Base-by-base conservation (phyloP, 441 rosid genomes). In the Biscutella laevigata region DNA sequence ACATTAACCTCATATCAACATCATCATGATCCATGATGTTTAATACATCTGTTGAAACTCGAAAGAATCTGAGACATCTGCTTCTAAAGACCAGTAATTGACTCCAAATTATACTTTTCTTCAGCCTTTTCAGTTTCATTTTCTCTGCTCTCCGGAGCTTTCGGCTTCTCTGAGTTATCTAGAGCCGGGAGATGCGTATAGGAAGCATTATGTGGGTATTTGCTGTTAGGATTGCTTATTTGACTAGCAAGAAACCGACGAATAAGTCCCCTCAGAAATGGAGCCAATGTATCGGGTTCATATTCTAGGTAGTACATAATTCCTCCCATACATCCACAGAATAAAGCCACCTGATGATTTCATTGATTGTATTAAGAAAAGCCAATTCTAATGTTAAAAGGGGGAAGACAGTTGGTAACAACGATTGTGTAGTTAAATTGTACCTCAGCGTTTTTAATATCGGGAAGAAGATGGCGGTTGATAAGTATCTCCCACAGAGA, bases 321-420 rank as follows among this genome's bases (percentile, higher is more conserved):
- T 71, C 95, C 99, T 71, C 99, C 99, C 95, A 92, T 92, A 71
- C 96, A 92, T 14, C 83, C 90, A 72, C 95, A 86, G 58, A 88
- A 92, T 47, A 92, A 56, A 19, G 90, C 94, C 50, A 92, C 99
- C 99, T n/a, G n/a, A n/a, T 92, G 88, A 9, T 69, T 35, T 10
- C 44, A 30, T 53, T 19, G 2, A 27, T 66, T 36, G 29, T 2
- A 28, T 7, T n/a, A n/a, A 12, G 15, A 12, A 7, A 21, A 21
- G 15, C 43, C 39, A 38, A 7, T n/a, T 45, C 27, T 14, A 36
- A 1, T 36, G 15, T 27, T 19, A 11, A 37, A 55, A 3, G n/a
- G 34, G 43, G 8, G 24, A 10, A 34, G 19, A 24, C 37, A 53
- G 12, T 21, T 41, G 8, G 48, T 48, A 28, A 48, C 6, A 59